phyloP scores from a whole-genome alignment of 441 rosid species.

The Aquilaria agallochum region DNA sequence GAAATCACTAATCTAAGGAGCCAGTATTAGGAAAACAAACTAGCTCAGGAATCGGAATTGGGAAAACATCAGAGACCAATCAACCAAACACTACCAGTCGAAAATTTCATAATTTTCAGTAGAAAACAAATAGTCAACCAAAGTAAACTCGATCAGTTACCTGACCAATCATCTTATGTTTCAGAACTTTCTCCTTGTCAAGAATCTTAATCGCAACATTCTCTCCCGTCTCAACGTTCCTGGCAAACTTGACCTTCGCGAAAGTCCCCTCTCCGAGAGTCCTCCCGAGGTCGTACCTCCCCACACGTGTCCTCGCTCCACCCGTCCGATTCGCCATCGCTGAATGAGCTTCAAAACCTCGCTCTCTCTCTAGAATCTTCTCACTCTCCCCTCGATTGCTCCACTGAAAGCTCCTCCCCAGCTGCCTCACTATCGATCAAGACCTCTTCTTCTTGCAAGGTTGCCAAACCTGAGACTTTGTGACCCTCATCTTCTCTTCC shows the following conservation, averaged over 20 bases:
- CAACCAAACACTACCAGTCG: too few relatives aligned
- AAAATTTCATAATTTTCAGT: too few relatives aligned
- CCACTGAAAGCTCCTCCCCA: background rate
- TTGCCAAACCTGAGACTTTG: conserved; percentile 97
- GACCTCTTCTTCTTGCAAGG: conserved; percentile 97
- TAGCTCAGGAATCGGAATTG: too few relatives aligned
- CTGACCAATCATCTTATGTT: conserved; percentile 92
- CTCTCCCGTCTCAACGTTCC: conserved; percentile 63
- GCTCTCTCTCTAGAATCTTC: background rate
- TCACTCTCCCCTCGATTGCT: background rate
- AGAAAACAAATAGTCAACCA: background rate
- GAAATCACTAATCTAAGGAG: too few relatives aligned
- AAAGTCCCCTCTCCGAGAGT: conserved; percentile 94
- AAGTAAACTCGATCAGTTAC: conserved; percentile 21
- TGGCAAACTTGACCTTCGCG: conserved; percentile 95
- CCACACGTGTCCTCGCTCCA: conserved; percentile 69
- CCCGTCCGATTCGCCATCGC: conserved; percentile 47
- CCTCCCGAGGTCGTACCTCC: conserved; percentile 90
- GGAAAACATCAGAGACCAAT: too few relatives aligned
- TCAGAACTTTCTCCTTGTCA: conserved; percentile 83
- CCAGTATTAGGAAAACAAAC: too few relatives aligned
- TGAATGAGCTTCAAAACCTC: conserved; percentile 3
- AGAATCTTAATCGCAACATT: conserved; percentile 88
- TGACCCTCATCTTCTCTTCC: conserved; percentile 39
- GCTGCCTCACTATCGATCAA: conserved; percentile 24